Base-by-base conservation (phyloP, 345 rosid genomes). In the Eucalyptus caleyi region DNA sequence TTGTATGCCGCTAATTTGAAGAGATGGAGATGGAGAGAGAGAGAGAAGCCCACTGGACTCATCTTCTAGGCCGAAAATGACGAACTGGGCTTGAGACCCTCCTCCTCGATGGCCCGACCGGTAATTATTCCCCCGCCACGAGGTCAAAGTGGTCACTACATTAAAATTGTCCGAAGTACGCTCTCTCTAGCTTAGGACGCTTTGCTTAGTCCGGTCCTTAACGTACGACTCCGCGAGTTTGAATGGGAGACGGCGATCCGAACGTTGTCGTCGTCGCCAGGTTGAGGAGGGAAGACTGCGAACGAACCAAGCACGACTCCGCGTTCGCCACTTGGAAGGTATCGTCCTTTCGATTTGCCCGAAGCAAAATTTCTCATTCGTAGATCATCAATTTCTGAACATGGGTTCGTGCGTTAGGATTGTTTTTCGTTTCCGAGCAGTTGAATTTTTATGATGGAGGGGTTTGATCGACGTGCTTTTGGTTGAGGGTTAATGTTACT, bases 251-350 rank as follows among this genome's bases (percentile, higher is more conserved):
- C 49, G 19, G 86, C 44, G 59, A 67, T 51, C 50, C 80, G 54
- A 26, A 82, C 60, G 60, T 60, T 65, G 65, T 23, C 72, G 65
- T 11, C 72, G 59, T 51, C 12, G 59, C 90, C 54, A 91, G 95
- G 87, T 86, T 91, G 91, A 95, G 92, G 91, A 93, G 99, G 92
- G 99, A 97, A 91, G 95, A 96, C 90, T 93, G 90, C 87, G 91
- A 89, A 6, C 96, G 93, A 37, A 96, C 98, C 88, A 95, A 95
- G 81, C 97, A 97, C 94, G 99, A 95, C 88, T 56, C 95, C 30
- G 89, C 90, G 26, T 97, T 97, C 95, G 95, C 95, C 88, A 93
- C 93, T 51, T 97, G 99, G 99, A 92, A 95, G 97, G 99, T 96
- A 81, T 81, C 82, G 15, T 24, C 60, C 26, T 77, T 77, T 34